Evolutionary conservation across 306 rosid genomes (phyloP).

Genomic region (Begonia fuchsioides): DNA sequence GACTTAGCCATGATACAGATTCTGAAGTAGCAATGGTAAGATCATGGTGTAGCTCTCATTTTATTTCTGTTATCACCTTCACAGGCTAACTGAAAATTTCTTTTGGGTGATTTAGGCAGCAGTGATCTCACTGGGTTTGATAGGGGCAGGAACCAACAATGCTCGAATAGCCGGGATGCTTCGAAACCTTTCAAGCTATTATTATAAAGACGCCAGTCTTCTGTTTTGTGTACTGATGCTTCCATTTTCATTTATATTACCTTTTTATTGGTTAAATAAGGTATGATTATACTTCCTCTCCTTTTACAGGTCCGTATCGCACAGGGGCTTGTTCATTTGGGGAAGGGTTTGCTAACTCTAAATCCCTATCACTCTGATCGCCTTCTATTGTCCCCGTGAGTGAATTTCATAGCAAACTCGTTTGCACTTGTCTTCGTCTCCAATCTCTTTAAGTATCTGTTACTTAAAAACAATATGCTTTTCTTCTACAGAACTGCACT

Average conservation of each 20-base stretch:
- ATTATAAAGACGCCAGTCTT: constrained; percentile 92
- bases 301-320: constrained; percentile 80
- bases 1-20: constrained; percentile 94
- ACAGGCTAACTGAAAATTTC: constrained; percentile 6
- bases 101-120: constrained; percentile 58
- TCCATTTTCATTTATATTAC: constrained; percentile 7
- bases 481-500: constrained; percentile 60
- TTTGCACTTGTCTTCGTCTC: not conserved
- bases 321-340: constrained; percentile 97
- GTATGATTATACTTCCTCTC: constrained; percentile 9
- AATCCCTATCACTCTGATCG: constrained; percentile 99
- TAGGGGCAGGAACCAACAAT: constrained; percentile 96
- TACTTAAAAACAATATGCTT: not conserved
- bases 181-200: constrained; percentile 93
- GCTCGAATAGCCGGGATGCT: constrained; percentile 99
- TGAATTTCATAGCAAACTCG: constrained; percentile 3
- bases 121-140: constrained; percentile 84
- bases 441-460: not conserved
- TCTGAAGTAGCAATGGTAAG: constrained; percentile 97
- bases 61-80: not conserved
- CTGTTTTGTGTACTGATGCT: constrained; percentile 71
- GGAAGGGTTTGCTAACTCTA: constrained; percentile 87
- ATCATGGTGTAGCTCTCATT: not conserved
- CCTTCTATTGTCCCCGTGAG: constrained; percentile 77
- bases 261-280: constrained; percentile 6